Percentiles rank a stretch among this genome's conserved stretches.
These are phyloP conservation scores for Pleurozium schreberi DNA, from an alignment of 225 moss, liverwort and hornwort species.

Conservation along the genomic window DNA sequence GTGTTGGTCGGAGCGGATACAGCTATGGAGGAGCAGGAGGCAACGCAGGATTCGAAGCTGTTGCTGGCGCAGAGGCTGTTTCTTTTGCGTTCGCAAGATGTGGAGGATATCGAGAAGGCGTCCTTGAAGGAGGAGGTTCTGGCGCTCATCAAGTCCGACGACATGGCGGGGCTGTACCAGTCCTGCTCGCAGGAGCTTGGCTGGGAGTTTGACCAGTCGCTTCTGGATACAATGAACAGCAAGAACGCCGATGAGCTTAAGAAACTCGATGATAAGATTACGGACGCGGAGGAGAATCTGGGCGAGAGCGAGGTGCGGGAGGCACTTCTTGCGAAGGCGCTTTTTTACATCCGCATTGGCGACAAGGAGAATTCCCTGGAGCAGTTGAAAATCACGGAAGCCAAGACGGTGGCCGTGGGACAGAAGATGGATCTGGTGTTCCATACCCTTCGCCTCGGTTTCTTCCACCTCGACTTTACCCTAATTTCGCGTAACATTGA, in stretches of 20 bases:
- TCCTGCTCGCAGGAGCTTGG: conserved; percentile 64
- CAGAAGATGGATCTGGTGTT: conserved; percentile 99
- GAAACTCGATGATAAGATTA: conserved; percentile 56
- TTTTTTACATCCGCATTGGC: conserved; percentile 72
- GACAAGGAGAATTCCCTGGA: conserved; percentile 91
- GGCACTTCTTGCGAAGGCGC: conserved; percentile 75
- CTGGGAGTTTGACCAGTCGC: conserved; percentile 56
- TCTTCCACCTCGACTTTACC: conserved; percentile 78
- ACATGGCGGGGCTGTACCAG: conserved; percentile 79
- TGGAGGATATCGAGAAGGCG: conserved; percentile 60
- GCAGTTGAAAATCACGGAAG: conserved; percentile 84
- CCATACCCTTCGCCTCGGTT: conserved; percentile 80
- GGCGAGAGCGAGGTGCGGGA: conserved; percentile 99
- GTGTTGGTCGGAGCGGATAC: not conserved
- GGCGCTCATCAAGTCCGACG: conserved; percentile 54
- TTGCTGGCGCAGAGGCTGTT: conserved; percentile 77
- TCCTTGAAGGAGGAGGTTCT: conserved; percentile 61
- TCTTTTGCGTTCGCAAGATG: conserved; percentile 65
- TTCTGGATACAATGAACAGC: conserved; percentile 18
- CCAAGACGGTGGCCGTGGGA: conserved; percentile 93
- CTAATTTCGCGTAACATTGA: conserved; percentile 94
- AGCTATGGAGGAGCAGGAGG: conserved; percentile 58
- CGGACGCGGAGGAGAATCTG: conserved; percentile 89
- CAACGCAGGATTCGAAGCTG: conserved; percentile 73
- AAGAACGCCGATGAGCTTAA: conserved; percentile 53